Conservation (phyloP, 495 filamentous ascomycete genomes). For the Neurospora tetraspora region DNA sequence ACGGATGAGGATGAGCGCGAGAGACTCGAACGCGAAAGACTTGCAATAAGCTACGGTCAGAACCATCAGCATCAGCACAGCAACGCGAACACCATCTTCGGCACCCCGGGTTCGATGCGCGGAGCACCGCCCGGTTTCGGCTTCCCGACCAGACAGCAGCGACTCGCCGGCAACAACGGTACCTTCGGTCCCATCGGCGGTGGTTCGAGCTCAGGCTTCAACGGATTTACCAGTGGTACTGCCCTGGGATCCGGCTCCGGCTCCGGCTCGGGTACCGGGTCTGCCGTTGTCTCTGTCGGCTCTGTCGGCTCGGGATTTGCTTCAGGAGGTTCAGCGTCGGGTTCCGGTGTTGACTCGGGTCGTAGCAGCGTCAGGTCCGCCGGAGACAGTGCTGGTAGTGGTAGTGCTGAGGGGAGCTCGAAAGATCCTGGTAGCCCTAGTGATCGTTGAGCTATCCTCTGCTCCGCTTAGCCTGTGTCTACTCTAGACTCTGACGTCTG, state of each 20-base stretch:
- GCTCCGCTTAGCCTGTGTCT: background rate
- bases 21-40: background rate
- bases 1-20: slow-evolving; percentile 29
- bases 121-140: slow-evolving; percentile 21
- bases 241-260: slow-evolving; percentile 9
- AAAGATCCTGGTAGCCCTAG: slow-evolving; percentile 20
- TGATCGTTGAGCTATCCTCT: slow-evolving; percentile 4
- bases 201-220: background rate
- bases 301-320: slow-evolving; percentile 15
- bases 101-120: slow-evolving; percentile 11
- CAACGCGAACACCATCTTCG: background rate
- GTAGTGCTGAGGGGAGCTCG: slow-evolving; percentile 13
- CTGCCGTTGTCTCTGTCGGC: slow-evolving; percentile 14
- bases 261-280: slow-evolving; percentile 16
- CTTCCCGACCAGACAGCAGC: background rate
- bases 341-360: slow-evolving; percentile 18
- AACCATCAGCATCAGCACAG: background rate
- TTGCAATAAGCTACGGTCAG: slow-evolving; percentile 2
- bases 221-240: slow-evolving; percentile 8
- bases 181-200: background rate
- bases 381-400: slow-evolving; percentile 14
- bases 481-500: background rate
- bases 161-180: background rate
- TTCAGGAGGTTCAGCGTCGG: slow-evolving; percentile 15
- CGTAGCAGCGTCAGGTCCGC: slow-evolving; percentile 28